Evolutionary conservation across 371 early-diverging fungal species (phyloP), one percentile per base, ranked within the genome.

Genomic region (Dichotomocladium elegans): DNA sequence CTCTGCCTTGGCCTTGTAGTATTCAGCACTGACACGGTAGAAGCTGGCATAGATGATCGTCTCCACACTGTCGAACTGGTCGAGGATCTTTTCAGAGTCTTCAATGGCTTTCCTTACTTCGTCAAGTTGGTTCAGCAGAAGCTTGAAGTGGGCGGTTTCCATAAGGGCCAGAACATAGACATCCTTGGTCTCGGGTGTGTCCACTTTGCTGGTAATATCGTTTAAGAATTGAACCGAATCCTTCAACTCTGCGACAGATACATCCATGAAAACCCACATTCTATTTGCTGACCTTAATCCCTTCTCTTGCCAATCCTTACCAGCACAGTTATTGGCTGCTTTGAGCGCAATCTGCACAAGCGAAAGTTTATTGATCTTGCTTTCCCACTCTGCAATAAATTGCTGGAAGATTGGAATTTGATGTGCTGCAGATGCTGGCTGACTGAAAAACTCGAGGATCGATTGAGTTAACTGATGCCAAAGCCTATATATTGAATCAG

Each of bases 401-500:
- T 92, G 78, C 41, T 89, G 79, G 68, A 90, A 97, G 27, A 98
- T 59, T 12, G 87, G 80, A 22, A 94, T 74, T 55, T 93, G 86
- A 66, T 76, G 84, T 10, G 89, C 82, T 40, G 80, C 83, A 12
- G 96, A 87, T 29, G 77, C 79, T n/a, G 93, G 89, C 47, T 85
- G 77, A 35, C 73, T 65, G 51, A 91, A 81, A 61, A 96, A 93
- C 30, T 81, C 80, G 52, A 91, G 78, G 4, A 95, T 73, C 30
- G 71, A 68, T 42, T 85, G 51, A 21, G 98, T 97, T 56, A 98
- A 80, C 66, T 98, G 99, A 72, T 98, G 99, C 97, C 97, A 98
- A 44, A 98, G 79, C 68, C 96, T 95, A 44, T 27, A 15, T n/a
- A n/a, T n/a, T n/a, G n/a, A n/a, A n/a, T n/a, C n/a, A n/a, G n/a